Conservation (phyloP, 305 asterid species). For the Fraxinus sp. region DNA sequence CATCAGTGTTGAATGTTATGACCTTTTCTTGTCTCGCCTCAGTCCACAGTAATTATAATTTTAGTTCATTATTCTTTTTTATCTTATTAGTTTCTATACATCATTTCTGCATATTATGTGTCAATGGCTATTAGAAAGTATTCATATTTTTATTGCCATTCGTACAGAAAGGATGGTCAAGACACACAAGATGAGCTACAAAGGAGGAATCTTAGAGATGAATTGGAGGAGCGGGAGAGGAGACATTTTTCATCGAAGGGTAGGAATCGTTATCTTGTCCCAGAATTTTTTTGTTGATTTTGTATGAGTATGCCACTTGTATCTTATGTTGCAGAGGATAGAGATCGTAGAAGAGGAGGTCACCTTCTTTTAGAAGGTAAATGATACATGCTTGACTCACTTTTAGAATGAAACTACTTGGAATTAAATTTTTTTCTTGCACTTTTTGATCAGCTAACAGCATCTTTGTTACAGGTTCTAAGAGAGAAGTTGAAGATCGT, state of each 20-base stretch:
- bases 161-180: slow-evolving; percentile 75
- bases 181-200: slow-evolving; percentile 82
- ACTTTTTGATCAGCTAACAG: background rate
- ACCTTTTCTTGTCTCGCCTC: background rate
- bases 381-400: slow-evolving; percentile 8
- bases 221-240: slow-evolving; percentile 77
- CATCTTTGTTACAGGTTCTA: slow-evolving; percentile 48
- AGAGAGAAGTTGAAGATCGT: slow-evolving; percentile 74
- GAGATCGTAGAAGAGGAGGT: slow-evolving; percentile 51
- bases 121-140: background rate
- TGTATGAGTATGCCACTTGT: background rate
- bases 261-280: slow-evolving; percentile 12
- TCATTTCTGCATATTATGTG: background rate
- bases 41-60: background rate
- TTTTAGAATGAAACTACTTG: background rate
- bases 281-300: background rate
- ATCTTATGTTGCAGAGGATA: slow-evolving; percentile 36
- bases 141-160: background rate
- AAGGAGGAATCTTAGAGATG: slow-evolving; percentile 74
- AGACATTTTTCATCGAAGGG: slow-evolving; percentile 80
- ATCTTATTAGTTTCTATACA: background rate
- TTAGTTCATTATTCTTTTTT: background rate
- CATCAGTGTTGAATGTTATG: background rate
- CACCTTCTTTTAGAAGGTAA: slow-evolving; percentile 87
- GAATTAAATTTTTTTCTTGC: background rate